These are phyloP conservation scores for Herpetomonas muscarum DNA, from an alignment of 208 protist species.

Conservation along the genomic window DNA sequence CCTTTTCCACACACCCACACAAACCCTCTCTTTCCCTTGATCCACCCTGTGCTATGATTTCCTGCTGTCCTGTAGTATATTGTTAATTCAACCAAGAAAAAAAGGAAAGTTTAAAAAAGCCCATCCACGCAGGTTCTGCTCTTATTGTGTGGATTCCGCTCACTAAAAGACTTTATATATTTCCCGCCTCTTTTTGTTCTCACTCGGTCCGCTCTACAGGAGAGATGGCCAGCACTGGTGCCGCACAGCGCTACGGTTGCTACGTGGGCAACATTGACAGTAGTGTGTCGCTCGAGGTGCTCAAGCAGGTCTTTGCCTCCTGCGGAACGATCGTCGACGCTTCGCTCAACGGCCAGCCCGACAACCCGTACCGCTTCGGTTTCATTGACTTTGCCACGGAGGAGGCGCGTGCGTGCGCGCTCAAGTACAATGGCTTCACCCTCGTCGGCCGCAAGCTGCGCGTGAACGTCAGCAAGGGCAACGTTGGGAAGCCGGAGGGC, in stretches of 20 bases:
- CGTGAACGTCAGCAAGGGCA: conserved; percentile 84
- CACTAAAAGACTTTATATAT: too few species aligned
- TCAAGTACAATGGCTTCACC: conserved; percentile 87
- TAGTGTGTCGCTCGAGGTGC: conserved; percentile 69
- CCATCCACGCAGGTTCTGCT: too few species aligned
- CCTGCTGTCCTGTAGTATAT: too few species aligned
- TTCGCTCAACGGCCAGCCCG: conserved; percentile 78
- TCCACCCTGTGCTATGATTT: too few species aligned
- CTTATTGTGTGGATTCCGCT: too few species aligned
- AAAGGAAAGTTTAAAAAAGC: too few species aligned
- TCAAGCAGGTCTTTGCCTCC: conserved; percentile 73
- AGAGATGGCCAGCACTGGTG: too few species aligned
- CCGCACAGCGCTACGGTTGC: conserved; percentile 61
- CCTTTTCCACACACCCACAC: too few species aligned
- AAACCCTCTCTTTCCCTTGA: too few species aligned
- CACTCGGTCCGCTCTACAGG: too few species aligned
- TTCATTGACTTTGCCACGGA: conserved; percentile 87
- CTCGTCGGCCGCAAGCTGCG: conserved; percentile 73
- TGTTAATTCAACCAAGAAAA: too few species aligned
- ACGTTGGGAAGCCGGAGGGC: conserved; percentile 56
- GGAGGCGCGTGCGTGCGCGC: conserved; percentile 65
- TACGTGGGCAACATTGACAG: conserved; percentile 88
- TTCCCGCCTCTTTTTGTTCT: too few species aligned
- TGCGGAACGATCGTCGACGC: conserved; percentile 82
- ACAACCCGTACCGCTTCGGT: conserved; percentile 79